Evolutionary conservation across 208 protist genomes (phyloP), one percentile per base, ranked within the genome.

Genomic region (Crithidia bombi): DNA sequence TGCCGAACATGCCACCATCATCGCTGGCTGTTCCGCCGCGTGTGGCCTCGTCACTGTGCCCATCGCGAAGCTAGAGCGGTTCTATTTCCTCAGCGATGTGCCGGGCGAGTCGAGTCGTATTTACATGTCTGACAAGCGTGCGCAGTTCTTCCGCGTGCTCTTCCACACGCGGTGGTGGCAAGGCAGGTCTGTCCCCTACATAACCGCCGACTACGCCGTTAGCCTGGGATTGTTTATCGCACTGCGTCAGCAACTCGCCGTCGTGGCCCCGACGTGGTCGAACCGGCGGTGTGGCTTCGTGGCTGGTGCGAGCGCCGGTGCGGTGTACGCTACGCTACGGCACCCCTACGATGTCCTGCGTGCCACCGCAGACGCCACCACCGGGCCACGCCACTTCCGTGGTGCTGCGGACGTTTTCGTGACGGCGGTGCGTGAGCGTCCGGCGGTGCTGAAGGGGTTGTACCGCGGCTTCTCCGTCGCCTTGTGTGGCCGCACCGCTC

Each of bases 321-420:
- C 74, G 6, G 65, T 59, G 11, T 89, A 87, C 63, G 71, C 89
- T 5, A 68, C 59, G 17, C 19, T 87, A 54, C 72, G 80, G 17
- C 89, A 96, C 56, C 91, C 91, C 15, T 91, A 89, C 57, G 86
- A 94, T 52, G 89, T 94, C 26, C 76, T 94, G 44, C 81, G 75
- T 6, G 80, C 88, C 17, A 96, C 91, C 1, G 79, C 91, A 2
- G 83, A 89, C 38, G 76, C 79, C 25, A 43, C 43, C 26, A 62
- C 19, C 1, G 75, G 78, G 1, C 80, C 82, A 1, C 73, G 76
- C 26, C 65, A 25, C 33, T 94, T 96, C 58, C 52, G 28, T 15
- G 79, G 85, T 15, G 79, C 86, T 5, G 32, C 51, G 35, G 85
- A 94, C 66, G 91, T 96, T 3, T 64, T 96, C 12, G 15, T 51